phyloP scores from a whole-genome alignment of 2,329 filamentous ascomycete genomes.

The Cucurbitaria berberidis region DNA sequence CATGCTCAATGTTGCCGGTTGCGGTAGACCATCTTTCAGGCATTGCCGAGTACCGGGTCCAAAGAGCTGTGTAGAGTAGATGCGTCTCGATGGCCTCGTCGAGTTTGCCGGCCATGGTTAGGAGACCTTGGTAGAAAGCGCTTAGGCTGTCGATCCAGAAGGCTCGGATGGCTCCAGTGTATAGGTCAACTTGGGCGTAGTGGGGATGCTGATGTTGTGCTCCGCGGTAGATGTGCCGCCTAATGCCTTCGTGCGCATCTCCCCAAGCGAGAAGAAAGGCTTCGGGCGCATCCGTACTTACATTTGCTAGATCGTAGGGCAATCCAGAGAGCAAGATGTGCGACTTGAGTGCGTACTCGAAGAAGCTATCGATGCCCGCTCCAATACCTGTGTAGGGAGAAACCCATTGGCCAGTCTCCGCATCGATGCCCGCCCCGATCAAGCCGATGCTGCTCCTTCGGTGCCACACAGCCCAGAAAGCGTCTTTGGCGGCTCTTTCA shows the following conservation, averaged over 20 bases:
- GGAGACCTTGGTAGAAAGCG: constrained; percentile 90
- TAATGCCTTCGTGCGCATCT: constrained; percentile 83
- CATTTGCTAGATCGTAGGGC: constrained; percentile 50
- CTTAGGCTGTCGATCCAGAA: constrained; percentile 97
- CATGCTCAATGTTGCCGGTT: constrained; percentile 82
- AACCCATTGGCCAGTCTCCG: constrained; percentile 88
- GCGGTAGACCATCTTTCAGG: constrained; percentile 93
- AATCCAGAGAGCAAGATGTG: constrained; percentile 85
- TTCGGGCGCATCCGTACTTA: constrained; percentile 72
- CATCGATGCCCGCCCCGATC: constrained; percentile 90
- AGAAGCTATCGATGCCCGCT: constrained; percentile 96
- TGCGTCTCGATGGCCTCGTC: constrained; percentile 92
- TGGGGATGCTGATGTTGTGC: constrained; percentile 81
- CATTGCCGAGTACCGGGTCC: constrained; percentile 92
- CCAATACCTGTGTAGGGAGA: constrained; percentile 91
- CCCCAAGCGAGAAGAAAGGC: constrained; percentile 85
- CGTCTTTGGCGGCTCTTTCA: constrained; percentile 85
- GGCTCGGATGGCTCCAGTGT: constrained; percentile 84
- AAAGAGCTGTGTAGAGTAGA: constrained; percentile 87
- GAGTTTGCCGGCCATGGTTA: constrained; percentile 84
- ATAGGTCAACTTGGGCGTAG: constrained; percentile 87
- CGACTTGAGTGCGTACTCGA: constrained; percentile 96
- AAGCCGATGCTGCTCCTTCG: constrained; percentile 83
- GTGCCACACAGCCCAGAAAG: constrained; percentile 97
- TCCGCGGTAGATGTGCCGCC: constrained; percentile 86